Base-by-base conservation (phyloP, 73 alveolate genomes). In the Paramecium caudatum region DNA sequence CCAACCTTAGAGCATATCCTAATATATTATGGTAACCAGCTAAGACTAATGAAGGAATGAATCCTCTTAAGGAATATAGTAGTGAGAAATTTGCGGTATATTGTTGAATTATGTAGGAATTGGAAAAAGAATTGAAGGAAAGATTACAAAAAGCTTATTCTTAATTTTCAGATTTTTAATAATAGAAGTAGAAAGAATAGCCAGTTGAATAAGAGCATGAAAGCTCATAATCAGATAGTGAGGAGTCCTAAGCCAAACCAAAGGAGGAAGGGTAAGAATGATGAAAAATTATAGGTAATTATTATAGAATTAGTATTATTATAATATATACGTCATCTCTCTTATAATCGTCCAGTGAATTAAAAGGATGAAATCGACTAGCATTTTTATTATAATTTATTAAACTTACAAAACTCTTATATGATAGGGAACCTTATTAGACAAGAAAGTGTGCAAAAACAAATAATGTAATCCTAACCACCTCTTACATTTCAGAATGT, bases 1-100 rank as follows among this genome's bases (percentile, higher is more conserved):
- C 19, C 17, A 65, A 1, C 34, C 3, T 65, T 33, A 65, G 83
- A 36, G 39, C 88, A 16, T 15, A 30, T 37, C 88, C 88, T 15
- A 34, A 74, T 45, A 16, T 74, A 16, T 74, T 74, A 19, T 74
- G 88, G 88, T 12, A 74, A 8, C 88, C 88, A 74, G 62, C 23
- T 17, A 74, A 74, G 9, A 43, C 65, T 16, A 74, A 74, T 45
- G 88, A 74, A 39, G 65, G 88, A 0, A 74, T 74, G 88, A 74
- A 74, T 41, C 62, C 62, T 13, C 45, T 74, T n/a, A 74, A 74
- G 19, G 88, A 74, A 41, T 74, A 37, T 17, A 74, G 88, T 74
- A 23, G 17, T 12, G 17, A 37, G 21, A 74, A 34, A 17, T 39
- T 74, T 6, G 21, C 36, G 27, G 88, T 74, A 74, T 9, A 15